Conservation (phyloP, 1,139 yeast genomes). For the Sugiyamaella xylanicola region DNA sequence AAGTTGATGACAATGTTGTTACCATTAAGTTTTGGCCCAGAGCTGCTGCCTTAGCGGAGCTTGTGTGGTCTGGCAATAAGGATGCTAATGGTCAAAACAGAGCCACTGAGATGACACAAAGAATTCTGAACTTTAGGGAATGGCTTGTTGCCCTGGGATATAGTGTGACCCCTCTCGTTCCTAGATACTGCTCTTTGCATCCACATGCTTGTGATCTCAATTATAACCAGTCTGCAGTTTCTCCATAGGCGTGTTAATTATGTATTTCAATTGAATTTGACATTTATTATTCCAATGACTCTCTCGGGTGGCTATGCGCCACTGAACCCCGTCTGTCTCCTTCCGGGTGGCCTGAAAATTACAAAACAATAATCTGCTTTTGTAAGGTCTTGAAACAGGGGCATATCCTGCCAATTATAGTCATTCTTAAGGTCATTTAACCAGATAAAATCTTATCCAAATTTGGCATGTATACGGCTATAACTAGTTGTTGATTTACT, state of each 20-base stretch:
- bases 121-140: conserved; percentile 51
- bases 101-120: conserved; percentile 44
- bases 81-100: conserved; percentile 42
- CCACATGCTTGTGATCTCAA: conserved; percentile 48
- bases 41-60: conserved; percentile 53
- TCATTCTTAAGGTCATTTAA: too few species aligned
- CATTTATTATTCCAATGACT: too few species aligned
- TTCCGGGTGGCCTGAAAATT: too few species aligned
- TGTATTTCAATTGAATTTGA: background rate
- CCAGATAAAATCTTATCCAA: too few species aligned
- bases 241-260: conserved; percentile 2
- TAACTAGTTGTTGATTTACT: too few species aligned
- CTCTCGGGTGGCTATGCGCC: too few species aligned
- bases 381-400: too few species aligned
- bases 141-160: conserved; percentile 48
- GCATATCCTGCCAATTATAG: too few species aligned
- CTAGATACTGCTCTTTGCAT: conserved; percentile 47
- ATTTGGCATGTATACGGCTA: too few species aligned
- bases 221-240: conserved; percentile 24
- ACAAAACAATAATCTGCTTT: too few species aligned
- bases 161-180: conserved; percentile 48
- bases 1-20: conserved; percentile 46
- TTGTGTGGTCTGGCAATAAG: conserved; percentile 51
- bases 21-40: conserved; percentile 54
- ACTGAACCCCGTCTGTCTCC: too few species aligned